Conservation (phyloP, 768 basidiomycete species). For the Boletus subparvulus region DNA sequence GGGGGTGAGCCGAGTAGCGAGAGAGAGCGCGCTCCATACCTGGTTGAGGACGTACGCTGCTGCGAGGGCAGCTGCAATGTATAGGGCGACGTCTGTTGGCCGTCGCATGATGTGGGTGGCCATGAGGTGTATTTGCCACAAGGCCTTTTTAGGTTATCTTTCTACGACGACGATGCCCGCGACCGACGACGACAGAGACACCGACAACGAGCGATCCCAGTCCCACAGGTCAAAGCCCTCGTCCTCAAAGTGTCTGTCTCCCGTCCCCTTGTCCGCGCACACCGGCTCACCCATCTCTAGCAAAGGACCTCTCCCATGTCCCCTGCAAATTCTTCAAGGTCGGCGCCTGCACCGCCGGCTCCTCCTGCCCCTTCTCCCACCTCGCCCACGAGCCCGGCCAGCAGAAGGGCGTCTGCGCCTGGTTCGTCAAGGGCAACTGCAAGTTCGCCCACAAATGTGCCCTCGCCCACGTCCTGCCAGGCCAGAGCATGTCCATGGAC, state of each 20-base stretch:
- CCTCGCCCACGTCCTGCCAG: conserved; percentile 90
- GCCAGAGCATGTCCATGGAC: conserved; percentile 94
- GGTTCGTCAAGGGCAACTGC: conserved; percentile 94
- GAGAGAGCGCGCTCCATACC: conserved; percentile 2
- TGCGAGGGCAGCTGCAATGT: conserved; percentile 12
- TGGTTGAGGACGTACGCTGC: conserved; percentile 21
- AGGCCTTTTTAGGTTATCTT: not conserved
- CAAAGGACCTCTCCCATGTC: conserved; percentile 91
- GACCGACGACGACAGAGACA: conserved; percentile 27
- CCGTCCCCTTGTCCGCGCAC: not conserved
- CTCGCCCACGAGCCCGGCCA: conserved; percentile 66
- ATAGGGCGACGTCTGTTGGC: conserved; percentile 5
- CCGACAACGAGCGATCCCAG: conserved; percentile 19
- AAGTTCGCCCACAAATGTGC: conserved; percentile 84
- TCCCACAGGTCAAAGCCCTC: conserved; percentile 26
- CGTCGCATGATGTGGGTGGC: not conserved
- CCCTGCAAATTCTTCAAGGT: conserved; percentile 98
- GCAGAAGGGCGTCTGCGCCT: conserved; percentile 79
- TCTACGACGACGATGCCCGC: conserved; percentile 14
- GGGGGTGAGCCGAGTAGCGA: not conserved
- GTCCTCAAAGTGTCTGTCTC: conserved; percentile 32
- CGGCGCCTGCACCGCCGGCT: conserved; percentile 90
- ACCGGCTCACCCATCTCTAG: conserved; percentile 32
- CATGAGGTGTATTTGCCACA: not conserved
- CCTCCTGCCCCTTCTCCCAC: conserved; percentile 97